Conservation (phyloP, 257 asterid genomes). For the Solanum chilense region DNA sequence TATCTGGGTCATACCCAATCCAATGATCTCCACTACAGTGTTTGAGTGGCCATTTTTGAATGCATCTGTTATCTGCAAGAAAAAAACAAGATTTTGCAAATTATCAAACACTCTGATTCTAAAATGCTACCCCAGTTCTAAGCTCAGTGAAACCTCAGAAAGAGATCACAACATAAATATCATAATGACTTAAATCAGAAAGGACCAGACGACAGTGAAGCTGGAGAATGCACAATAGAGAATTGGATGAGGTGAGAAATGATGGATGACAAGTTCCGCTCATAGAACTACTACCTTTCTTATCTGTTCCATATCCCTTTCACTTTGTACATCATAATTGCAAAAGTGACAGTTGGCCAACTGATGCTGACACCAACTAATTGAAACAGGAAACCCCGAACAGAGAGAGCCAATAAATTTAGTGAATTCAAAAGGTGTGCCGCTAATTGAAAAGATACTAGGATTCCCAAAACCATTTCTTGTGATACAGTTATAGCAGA, state of each 20-base stretch:
- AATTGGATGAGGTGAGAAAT: neutral
- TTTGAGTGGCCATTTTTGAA: constrained; percentile 57
- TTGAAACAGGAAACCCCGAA: neutral
- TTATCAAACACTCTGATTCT: neutral
- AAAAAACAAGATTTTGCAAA: neutral
- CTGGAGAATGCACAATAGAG: neutral
- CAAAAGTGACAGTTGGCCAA: neutral
- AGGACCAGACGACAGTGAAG: neutral
- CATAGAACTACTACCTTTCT: neutral
- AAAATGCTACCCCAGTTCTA: neutral
- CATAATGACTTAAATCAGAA: neutral
- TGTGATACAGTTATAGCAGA: neutral
- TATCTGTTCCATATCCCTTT: neutral
- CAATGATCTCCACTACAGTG: constrained; percentile 38
- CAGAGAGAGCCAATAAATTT: neutral
- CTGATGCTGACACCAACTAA: neutral
- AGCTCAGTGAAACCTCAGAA: neutral
- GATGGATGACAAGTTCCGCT: neutral
- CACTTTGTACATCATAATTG: neutral
- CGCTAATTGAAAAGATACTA: neutral
- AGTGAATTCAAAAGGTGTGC: neutral
- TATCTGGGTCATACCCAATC: constrained; percentile 22
- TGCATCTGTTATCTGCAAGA: constrained; percentile 47
- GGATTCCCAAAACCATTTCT: neutral
- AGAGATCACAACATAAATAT: neutral